Conservation (phyloP, 768 basidiomycete genomes). For the Phlebiopsis flavidoalba region DNA sequence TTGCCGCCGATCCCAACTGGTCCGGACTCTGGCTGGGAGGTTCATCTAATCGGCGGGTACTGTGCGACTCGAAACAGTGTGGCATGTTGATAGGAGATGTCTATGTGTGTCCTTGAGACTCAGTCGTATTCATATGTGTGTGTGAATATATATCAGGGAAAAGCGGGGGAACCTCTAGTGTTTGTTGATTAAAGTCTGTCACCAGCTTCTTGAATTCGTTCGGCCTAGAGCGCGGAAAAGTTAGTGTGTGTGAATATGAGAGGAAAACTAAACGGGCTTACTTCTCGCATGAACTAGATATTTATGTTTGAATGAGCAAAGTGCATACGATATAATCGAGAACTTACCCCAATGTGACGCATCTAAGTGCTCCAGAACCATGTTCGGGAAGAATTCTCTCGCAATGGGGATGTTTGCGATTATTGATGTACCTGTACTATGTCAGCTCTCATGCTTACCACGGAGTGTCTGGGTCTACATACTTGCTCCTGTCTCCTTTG, state of each 20-base stretch:
- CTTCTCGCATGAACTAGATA: constrained; percentile 71
- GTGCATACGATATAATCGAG: not conserved
- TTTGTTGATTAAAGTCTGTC: constrained; percentile 25
- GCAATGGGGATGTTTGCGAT: constrained; percentile 58
- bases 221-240: constrained; percentile 30
- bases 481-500: constrained; percentile 77
- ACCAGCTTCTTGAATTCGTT: constrained; percentile 46
- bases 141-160: not conserved
- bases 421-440: constrained; percentile 62
- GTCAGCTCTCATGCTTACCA: not conserved
- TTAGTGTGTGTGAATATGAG: not conserved
- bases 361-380: constrained; percentile 58
- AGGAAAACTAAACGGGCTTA: constrained; percentile 22
- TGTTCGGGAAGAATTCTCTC: constrained; percentile 68
- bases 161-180: constrained; percentile 7
- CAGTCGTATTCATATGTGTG: not conserved
- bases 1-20: not conserved
- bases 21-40: not conserved
- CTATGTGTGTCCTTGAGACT: not conserved
- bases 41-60: not conserved
- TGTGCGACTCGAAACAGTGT: not conserved
- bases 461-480: constrained; percentile 18
- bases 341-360: constrained; percentile 83
- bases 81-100: not conserved
- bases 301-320: not conserved